Base-by-base conservation (phyloP, 352 stramenopile species). In the Pythium vanterpoolii region DNA sequence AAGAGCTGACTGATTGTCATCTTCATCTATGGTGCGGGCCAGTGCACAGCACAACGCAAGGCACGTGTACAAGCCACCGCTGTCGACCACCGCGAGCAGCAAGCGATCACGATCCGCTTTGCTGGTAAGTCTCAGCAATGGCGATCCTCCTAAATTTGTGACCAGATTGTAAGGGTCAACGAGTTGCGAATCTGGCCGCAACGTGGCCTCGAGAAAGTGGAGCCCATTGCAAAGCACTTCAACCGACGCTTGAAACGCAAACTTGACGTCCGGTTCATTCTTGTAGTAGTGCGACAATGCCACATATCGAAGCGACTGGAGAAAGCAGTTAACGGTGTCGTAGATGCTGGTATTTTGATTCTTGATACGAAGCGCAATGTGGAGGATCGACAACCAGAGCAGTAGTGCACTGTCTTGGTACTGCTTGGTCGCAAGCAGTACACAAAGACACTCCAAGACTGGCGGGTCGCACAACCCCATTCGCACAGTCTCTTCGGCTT, bases 281-380 rank as follows among this genome's bases (percentile, higher is more conserved):
- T 62, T 68, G 50, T 72, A 79, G 38, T 80, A 76, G 26, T 80
- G 36, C 2, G 73, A 63, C 11, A 87, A 47, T 2, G 71, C 57
- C 19, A 79, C 64, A 33, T 77, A 83, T 16, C 77, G 77, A 56
- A 86, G 27, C 13, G 73, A 69, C 62, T 88, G 77, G 18, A 86
- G 54, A 23, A 86, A 42, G 38, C 73, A 78, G 55, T 86, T 87
- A 38, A 86, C 46, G 1, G 60, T 40, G 60, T 83, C 83, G 56
- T 71, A 77, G 13, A 79, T 53, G 27, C 56, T 66, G 31, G 60
- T 64, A 46, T 73, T 76, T 27, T 79, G 67, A n/a, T 60, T 63
- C 54, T 71, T 71, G 48, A 75, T 63, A 8, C 40, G 31, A 10
- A 79, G 49, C 4, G 72, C 59, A 21, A 86, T 48, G 6, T 52